Conservation (phyloP, 768 basidiomycete species). For the Fistulinella prunicolor region DNA sequence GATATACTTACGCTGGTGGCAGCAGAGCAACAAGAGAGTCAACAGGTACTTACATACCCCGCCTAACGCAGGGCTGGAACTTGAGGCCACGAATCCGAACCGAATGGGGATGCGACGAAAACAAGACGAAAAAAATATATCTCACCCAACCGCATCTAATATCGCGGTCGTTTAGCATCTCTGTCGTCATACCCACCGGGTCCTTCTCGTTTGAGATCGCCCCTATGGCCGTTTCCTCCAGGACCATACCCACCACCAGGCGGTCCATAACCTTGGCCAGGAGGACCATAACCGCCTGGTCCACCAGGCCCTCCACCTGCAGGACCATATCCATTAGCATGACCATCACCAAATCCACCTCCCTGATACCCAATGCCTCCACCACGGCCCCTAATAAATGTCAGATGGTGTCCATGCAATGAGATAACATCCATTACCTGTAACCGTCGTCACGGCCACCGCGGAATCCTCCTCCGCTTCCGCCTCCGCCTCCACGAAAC, state of each 20-base stretch:
- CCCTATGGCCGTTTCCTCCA: conserved; percentile 58
- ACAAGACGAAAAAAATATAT: conserved; percentile 27
- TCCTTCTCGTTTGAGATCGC: conserved; percentile 73
- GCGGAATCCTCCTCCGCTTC: conserved; percentile 35
- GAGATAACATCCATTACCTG: conserved; percentile 37
- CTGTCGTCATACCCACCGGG: conserved; percentile 80
- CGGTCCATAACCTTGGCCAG: conserved; percentile 39
- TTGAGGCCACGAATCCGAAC: conserved; percentile 25
- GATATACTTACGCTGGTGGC: conserved; percentile 35
- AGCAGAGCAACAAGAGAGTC: conserved; percentile 26
- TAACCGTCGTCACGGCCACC: conserved; percentile 45
- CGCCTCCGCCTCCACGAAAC: conserved; percentile 37
- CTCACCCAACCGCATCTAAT: conserved; percentile 49
- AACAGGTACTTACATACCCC: conserved; percentile 35
- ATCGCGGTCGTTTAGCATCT: conserved; percentile 77
- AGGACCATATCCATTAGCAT: conserved; percentile 54
- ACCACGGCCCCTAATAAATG: conserved; percentile 51
- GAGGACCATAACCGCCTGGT: conserved; percentile 43
- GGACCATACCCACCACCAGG: conserved; percentile 45
- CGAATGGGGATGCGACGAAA: conserved; percentile 21
- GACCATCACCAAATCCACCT: conserved; percentile 53
- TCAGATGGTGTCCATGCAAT: conserved; percentile 13
- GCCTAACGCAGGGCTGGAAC: conserved; percentile 27
- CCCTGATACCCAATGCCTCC: conserved; percentile 72
- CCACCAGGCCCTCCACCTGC: conserved; percentile 42